Percentiles rank a stretch among this genome's conserved stretches.
These are phyloP conservation scores for Bryoglossum gracile DNA, from an alignment of 495 filamentous ascomycete species.

Conservation along the genomic window DNA sequence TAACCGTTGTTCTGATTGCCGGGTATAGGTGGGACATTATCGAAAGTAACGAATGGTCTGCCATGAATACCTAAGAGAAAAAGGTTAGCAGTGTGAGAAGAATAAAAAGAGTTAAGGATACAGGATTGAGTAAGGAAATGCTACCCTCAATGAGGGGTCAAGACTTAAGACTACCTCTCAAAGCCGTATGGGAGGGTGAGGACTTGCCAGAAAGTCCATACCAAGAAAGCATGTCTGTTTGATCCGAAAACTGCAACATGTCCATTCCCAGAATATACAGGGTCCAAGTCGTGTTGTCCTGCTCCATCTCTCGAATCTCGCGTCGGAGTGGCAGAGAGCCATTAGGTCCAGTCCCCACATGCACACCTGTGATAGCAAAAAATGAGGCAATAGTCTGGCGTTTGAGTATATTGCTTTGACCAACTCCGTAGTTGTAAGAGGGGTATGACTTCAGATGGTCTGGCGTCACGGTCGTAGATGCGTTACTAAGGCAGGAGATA, in stretches of 20 bases:
- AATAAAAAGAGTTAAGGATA: neutral
- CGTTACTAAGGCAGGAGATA: too few relatives aligned
- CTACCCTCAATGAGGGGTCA: too few relatives aligned
- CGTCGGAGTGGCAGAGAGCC: constrained; percentile 25
- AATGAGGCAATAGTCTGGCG: too few relatives aligned
- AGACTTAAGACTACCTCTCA: too few relatives aligned
- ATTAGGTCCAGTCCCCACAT: too few relatives aligned
- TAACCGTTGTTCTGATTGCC: constrained; percentile 48
- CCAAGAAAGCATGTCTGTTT: constrained; percentile 46
- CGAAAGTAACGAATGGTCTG: constrained; percentile 49
- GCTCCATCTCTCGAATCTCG: constrained; percentile 52
- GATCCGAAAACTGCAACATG: constrained; percentile 40
- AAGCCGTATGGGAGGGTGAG: constrained; percentile 8
- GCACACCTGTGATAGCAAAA: too few relatives aligned
- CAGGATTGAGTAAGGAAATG: too few relatives aligned
- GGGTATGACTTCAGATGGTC: too few relatives aligned
- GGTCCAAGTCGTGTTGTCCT: constrained; percentile 39
- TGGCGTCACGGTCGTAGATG: too few relatives aligned
- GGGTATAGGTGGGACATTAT: constrained; percentile 41
- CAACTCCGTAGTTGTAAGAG: constrained; percentile 15
- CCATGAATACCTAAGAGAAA: constrained; percentile 53
- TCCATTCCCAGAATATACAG: constrained; percentile 21
- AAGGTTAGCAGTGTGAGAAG: neutral
- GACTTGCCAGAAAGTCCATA: constrained; percentile 55
- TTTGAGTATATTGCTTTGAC: neutral